These are phyloP conservation scores for Trichoderma oligosporum DNA, from an alignment of 2,329 filamentous ascomycete genomes.

Conservation along the genomic window DNA sequence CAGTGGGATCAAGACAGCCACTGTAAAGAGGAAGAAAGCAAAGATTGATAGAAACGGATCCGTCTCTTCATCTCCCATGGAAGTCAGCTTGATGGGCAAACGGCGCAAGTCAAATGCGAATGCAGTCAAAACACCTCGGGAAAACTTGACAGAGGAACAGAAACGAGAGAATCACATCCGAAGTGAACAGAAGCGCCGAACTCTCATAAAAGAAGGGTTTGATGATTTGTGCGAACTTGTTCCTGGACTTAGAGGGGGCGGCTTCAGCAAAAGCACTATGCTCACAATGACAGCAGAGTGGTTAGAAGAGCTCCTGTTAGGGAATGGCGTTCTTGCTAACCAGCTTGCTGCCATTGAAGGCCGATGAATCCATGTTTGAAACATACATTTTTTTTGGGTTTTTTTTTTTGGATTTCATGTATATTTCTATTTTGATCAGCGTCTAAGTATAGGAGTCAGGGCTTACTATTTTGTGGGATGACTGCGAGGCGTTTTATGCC, in stretches of 20 bases:
- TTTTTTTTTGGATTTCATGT: background rate
- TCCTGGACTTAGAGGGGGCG: slow-evolving; percentile 67
- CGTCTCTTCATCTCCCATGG: slow-evolving; percentile 30
- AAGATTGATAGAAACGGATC: slow-evolving; percentile 39
- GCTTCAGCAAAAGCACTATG: slow-evolving; percentile 79
- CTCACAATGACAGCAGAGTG: slow-evolving; percentile 73
- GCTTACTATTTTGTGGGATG: background rate
- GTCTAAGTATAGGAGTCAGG: slow-evolving; percentile 1
- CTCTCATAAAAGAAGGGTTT: slow-evolving; percentile 77
- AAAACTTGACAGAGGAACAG: slow-evolving; percentile 76
- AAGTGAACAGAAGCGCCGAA: slow-evolving; percentile 81
- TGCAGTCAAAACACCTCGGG: slow-evolving; percentile 49
- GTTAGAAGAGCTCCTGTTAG: slow-evolving; percentile 67
- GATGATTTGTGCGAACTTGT: slow-evolving; percentile 75
- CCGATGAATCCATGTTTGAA: slow-evolving; percentile 15
- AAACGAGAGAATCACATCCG: slow-evolving; percentile 83
- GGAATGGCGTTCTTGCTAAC: slow-evolving; percentile 59
- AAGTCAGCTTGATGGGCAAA: slow-evolving; percentile 38
- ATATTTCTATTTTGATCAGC: background rate
- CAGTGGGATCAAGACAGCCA: slow-evolving; percentile 28
- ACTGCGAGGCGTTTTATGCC: slow-evolving; percentile 14
- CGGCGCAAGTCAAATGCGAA: slow-evolving; percentile 48
- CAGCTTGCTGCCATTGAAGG: slow-evolving; percentile 44
- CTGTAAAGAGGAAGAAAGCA: slow-evolving; percentile 47
- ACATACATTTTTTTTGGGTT: background rate